Conservation (phyloP, 1,284 basidiomycete species). For the Rhodofomes roseus region DNA sequence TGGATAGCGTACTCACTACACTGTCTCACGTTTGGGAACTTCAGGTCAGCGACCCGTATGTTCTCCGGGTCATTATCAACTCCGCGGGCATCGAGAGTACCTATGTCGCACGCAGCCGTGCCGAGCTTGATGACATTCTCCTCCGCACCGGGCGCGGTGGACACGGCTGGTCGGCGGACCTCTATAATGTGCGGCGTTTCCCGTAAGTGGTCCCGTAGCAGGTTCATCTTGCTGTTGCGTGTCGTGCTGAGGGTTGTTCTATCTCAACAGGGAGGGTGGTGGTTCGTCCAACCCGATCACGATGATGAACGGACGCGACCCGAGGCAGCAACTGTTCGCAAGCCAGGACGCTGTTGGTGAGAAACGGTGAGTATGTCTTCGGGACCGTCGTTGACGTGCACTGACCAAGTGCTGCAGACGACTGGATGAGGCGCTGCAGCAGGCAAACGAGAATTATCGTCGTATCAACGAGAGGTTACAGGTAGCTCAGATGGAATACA, state of each 20-base stretch:
- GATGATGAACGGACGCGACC: slow-evolving; percentile 34
- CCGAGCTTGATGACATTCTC: slow-evolving; percentile 55
- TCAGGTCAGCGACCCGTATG: slow-evolving; percentile 74
- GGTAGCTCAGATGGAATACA: slow-evolving; percentile 1
- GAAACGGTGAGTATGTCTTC: slow-evolving; percentile 19
- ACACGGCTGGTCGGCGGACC: slow-evolving; percentile 57
- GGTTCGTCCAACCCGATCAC: slow-evolving; percentile 41
- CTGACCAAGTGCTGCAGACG: slow-evolving; percentile 9
- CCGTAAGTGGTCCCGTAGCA: slow-evolving; percentile 39
- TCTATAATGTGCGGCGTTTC: slow-evolving; percentile 58
- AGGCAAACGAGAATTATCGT: slow-evolving; percentile 15
- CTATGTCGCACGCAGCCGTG: slow-evolving; percentile 61
- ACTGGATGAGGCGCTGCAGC: slow-evolving; percentile 15
- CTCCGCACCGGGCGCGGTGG: slow-evolving; percentile 43
- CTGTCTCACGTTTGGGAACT: not conserved
- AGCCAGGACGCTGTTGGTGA: slow-evolving; percentile 30
- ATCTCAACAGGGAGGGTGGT: slow-evolving; percentile 58
- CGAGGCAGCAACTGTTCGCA: slow-evolving; percentile 48
- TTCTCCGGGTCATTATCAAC: slow-evolving; percentile 83
- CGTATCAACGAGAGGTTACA: slow-evolving; percentile 6
- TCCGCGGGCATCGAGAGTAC: slow-evolving; percentile 67
- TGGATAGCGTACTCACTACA: not conserved
- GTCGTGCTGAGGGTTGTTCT: not conserved
- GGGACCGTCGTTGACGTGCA: not conserved
- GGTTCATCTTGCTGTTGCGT: not conserved